Conservation (phyloP, 1,284 basidiomycete species). For the Athelia psychrophila region DNA sequence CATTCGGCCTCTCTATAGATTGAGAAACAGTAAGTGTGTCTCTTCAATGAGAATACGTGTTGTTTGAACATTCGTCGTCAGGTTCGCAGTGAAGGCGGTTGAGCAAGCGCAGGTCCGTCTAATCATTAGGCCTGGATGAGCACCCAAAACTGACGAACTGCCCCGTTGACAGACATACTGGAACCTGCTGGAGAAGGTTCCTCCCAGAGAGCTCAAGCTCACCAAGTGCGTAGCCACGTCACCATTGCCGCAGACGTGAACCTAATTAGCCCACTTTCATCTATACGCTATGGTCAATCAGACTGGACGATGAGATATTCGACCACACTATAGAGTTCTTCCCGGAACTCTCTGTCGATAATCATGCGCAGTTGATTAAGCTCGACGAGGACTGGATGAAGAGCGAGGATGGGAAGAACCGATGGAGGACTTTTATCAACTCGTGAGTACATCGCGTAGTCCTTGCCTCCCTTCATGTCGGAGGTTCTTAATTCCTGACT, state of each 20-base stretch:
- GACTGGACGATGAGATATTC: conserved; percentile 91
- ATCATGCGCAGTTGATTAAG: conserved; percentile 66
- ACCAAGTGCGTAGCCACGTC: conserved; percentile 60
- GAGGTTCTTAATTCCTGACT: not conserved
- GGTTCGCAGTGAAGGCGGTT: conserved; percentile 95
- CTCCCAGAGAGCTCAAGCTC: conserved; percentile 74
- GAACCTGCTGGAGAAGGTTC: conserved; percentile 86
- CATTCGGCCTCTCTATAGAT: conserved; percentile 65
- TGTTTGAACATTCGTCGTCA: conserved; percentile 30
- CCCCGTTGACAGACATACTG: conserved; percentile 81
- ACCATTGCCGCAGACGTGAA: conserved; percentile 11
- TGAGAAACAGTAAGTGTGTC: conserved; percentile 83
- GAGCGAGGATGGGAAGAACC: conserved; percentile 84
- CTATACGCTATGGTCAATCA: too few relatives aligned
- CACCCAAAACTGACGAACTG: too few relatives aligned
- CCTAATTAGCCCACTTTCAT: conserved; percentile 17
- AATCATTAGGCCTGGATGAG: too few relatives aligned
- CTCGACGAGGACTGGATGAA: conserved; percentile 97
- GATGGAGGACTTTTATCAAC: conserved; percentile 91
- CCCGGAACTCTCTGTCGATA: conserved; percentile 74
- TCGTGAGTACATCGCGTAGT: conserved; percentile 47
- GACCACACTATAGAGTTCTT: conserved; percentile 76
- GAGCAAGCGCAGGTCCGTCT: conserved; percentile 85
- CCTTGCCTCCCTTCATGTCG: not conserved
- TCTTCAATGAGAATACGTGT: conserved; percentile 2